phyloP scores from a whole-genome alignment of 2,329 filamentous ascomycete species.

The Fusarium sp. region DNA sequence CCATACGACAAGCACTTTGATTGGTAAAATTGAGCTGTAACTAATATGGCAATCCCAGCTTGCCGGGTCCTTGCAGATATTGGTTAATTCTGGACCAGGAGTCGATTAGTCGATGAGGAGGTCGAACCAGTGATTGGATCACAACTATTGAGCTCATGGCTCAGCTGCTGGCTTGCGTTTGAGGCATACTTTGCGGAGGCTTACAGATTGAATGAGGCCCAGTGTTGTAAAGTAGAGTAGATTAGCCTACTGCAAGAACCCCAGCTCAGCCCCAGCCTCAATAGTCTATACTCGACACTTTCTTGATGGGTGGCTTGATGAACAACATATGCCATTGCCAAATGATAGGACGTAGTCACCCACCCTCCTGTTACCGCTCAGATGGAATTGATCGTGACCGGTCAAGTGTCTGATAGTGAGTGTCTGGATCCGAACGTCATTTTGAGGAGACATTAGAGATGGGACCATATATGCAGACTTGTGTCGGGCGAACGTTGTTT shows the following conservation, averaged over 20 bases:
- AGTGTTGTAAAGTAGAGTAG: background rate
- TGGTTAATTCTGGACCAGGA: background rate
- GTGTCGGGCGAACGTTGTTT: background rate
- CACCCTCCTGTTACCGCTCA: conserved; percentile 47
- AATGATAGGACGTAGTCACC: conserved; percentile 48
- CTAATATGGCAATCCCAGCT: conserved; percentile 22
- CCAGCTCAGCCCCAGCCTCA: conserved; percentile 15
- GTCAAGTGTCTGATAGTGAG: conserved; percentile 39
- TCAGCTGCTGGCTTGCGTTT: conserved; percentile 17
- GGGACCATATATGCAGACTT: conserved; percentile 22
- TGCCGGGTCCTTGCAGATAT: conserved; percentile 23
- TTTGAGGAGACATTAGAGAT: conserved; percentile 34
- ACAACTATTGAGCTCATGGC: conserved; percentile 6
- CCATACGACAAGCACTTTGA: background rate
- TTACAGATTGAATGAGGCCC: conserved; percentile 40
- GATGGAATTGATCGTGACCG: conserved; percentile 35
- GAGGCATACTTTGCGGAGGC: conserved; percentile 19
- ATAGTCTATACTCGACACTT: background rate
- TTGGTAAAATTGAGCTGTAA: conserved; percentile 14
- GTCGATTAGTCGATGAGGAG: background rate
- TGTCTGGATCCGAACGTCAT: conserved; percentile 29
- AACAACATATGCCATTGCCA: conserved; percentile 49
- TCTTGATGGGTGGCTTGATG: conserved; percentile 24
- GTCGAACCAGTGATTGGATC: conserved; percentile 11
- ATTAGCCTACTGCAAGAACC: background rate